Conservation (phyloP, 2,329 filamentous ascomycete species). For the Rhynchosporium agropyri region DNA sequence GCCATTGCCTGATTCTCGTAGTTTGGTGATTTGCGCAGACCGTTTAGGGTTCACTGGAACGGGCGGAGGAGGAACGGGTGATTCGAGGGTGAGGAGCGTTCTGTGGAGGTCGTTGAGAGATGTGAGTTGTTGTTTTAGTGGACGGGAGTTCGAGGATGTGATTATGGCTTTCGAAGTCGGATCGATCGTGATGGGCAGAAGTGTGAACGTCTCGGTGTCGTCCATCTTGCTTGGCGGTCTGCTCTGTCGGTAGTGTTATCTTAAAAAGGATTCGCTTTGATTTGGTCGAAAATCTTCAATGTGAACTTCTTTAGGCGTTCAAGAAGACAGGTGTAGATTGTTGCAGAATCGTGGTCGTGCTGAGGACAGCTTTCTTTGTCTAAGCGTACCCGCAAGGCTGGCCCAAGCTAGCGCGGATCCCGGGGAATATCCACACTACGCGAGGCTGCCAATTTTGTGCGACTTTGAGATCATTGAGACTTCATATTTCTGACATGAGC, state of each 20-base stretch:
- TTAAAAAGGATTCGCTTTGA: background rate
- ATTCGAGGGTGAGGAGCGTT: slow-evolving; percentile 65
- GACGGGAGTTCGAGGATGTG: slow-evolving; percentile 49
- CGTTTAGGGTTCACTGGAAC: slow-evolving; percentile 93
- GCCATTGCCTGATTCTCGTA: slow-evolving; percentile 83
- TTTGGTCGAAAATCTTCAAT: too few relatives aligned
- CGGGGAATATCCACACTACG: background rate
- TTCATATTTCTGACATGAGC: background rate
- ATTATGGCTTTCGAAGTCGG: slow-evolving; percentile 77
- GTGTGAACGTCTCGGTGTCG: slow-evolving; percentile 74
- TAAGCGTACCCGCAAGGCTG: slow-evolving; percentile 3
- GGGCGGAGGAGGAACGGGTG: slow-evolving; percentile 77
- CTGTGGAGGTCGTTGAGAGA: slow-evolving; percentile 80
- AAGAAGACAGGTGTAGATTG: background rate
- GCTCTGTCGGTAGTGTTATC: background rate
- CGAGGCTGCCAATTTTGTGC: background rate
- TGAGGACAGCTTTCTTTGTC: slow-evolving; percentile 17
- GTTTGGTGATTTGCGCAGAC: slow-evolving; percentile 82
- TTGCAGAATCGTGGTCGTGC: background rate
- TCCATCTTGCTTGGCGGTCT: slow-evolving; percentile 48
- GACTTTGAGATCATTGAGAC: background rate
- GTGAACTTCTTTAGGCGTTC: background rate
- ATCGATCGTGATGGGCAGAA: slow-evolving; percentile 81
- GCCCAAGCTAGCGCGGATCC: background rate
- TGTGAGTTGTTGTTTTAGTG: slow-evolving; percentile 66